Conservation (phyloP, 2,329 filamentous ascomycete genomes). For the Xenosphaeropsis pyriputrescens region DNA sequence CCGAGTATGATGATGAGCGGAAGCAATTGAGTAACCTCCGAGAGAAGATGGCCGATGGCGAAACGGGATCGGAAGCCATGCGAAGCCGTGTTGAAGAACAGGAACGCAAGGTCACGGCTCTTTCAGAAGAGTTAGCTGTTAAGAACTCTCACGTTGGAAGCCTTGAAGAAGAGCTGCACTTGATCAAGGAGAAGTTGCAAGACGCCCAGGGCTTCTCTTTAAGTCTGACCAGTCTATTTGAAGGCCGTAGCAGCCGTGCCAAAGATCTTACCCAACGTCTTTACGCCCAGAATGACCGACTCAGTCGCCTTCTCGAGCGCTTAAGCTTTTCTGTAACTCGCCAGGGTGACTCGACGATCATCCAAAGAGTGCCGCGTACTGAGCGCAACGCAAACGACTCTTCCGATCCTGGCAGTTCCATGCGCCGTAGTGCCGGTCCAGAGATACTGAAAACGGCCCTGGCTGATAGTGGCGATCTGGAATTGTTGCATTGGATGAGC, state of each 20-base stretch:
- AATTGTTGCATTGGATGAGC: slow-evolving; percentile 72
- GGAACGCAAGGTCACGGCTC: slow-evolving; percentile 51
- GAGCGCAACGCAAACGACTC: slow-evolving; percentile 46
- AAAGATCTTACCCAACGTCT: slow-evolving; percentile 76
- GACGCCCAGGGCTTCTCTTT: slow-evolving; percentile 35
- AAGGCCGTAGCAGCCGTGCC: slow-evolving; percentile 56
- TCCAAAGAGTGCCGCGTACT: slow-evolving; percentile 54
- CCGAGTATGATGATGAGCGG: slow-evolving; percentile 47
- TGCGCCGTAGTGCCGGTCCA: slow-evolving; percentile 36
- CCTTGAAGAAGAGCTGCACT: slow-evolving; percentile 60
- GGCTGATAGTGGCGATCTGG: slow-evolving; percentile 50
- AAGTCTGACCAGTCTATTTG: slow-evolving; percentile 39
- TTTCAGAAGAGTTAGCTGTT: slow-evolving; percentile 58
- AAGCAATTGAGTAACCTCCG: slow-evolving; percentile 55
- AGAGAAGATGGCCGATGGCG: slow-evolving; percentile 62
- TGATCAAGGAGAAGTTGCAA: slow-evolving; percentile 50
- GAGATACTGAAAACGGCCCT: slow-evolving; percentile 33
- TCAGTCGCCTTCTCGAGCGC: slow-evolving; percentile 72
- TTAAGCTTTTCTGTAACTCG: slow-evolving; percentile 73
- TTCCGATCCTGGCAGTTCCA: slow-evolving; percentile 36
- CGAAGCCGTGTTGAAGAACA: slow-evolving; percentile 63
- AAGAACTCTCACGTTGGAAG: slow-evolving; percentile 63
- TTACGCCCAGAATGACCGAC: slow-evolving; percentile 69
- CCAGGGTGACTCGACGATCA: slow-evolving; percentile 55
- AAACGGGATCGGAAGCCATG: slow-evolving; percentile 68